A percentile compares a stretch with the other conserved stretches of the same genome.
These are phyloP conservation scores for Linanthus parryae DNA, from an alignment of 148 eudicot species.

Conservation along the genomic window DNA sequence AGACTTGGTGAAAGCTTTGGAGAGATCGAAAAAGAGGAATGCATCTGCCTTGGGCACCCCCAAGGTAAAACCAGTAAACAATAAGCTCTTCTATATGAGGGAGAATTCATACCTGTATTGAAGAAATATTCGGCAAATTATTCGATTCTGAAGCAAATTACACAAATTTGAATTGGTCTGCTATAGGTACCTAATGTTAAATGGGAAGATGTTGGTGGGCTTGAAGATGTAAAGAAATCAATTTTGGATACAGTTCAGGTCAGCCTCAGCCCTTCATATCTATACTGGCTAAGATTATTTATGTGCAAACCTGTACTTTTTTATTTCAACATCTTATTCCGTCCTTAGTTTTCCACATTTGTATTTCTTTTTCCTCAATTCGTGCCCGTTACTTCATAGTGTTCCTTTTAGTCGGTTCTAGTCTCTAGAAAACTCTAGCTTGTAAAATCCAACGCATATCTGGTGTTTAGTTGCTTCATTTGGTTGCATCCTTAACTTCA, in stretches of 20 bases:
- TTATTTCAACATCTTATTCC: too few species aligned
- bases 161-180: constrained; percentile 11
- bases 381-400: not conserved
- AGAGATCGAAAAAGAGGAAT: constrained; percentile 79
- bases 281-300: too few species aligned
- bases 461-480: not conserved
- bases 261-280: constrained; percentile 10
- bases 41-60: constrained; percentile 96
- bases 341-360: not conserved
- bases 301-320: too few species aligned
- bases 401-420: not conserved
- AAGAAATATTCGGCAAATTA: not conserved
- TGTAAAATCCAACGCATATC: not conserved
- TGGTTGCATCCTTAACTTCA: not conserved
- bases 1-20: constrained; percentile 60
- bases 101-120: not conserved
- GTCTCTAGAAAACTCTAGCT: not conserved
- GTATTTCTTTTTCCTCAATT: not conserved
- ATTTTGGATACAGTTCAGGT: constrained; percentile 98
- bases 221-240: constrained; percentile 96
- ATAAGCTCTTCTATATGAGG: not conserved
- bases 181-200: constrained; percentile 83
- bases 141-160: not conserved
- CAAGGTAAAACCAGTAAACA: constrained; percentile 39
- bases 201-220: constrained; percentile 99